A percentile compares a stretch with the other conserved stretches of the same genome.
Conservation (phyloP, 345 rosid species). For the Crucihimalaya himalaica region DNA sequence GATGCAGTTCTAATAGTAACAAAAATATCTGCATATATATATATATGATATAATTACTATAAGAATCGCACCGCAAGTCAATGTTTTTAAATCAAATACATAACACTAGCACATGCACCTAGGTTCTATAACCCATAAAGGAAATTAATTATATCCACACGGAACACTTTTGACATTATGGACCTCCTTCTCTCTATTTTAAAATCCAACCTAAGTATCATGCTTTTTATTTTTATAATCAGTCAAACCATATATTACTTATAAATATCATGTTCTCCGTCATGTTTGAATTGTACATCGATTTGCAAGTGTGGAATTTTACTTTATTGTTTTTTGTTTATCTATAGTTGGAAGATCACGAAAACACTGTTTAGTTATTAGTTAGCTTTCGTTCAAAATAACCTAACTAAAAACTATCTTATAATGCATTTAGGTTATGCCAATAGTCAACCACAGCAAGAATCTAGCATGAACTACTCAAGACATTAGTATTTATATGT, state of each 20-base stretch:
- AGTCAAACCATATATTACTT: not conserved
- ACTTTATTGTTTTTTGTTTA: not conserved
- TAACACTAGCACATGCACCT: not conserved
- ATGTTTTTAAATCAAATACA: not conserved
- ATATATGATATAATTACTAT: no score
- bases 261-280: not conserved
- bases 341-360: not conserved
- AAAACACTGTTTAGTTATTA: not conserved
- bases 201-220: not conserved
- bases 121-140: not conserved
- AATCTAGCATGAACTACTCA: not conserved
- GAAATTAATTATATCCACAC: slow-evolving; percentile 12
- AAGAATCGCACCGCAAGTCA: no score
- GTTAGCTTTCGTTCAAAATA: not conserved
- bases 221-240: not conserved
- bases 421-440: slow-evolving; percentile 7
- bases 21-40: no score
- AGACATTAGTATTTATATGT: not conserved
- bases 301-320: slow-evolving; percentile 1
- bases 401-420: not conserved
- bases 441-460: not conserved
- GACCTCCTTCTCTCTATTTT: not conserved
- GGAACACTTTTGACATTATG: not conserved
- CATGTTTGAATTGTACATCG: slow-evolving; percentile 32
- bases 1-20: no score